Percentiles rank a stretch among this genome's conserved stretches.
phyloP scores from a whole-genome alignment of 169 alveolate genomes.

The Sarcocystis neurona region DNA sequence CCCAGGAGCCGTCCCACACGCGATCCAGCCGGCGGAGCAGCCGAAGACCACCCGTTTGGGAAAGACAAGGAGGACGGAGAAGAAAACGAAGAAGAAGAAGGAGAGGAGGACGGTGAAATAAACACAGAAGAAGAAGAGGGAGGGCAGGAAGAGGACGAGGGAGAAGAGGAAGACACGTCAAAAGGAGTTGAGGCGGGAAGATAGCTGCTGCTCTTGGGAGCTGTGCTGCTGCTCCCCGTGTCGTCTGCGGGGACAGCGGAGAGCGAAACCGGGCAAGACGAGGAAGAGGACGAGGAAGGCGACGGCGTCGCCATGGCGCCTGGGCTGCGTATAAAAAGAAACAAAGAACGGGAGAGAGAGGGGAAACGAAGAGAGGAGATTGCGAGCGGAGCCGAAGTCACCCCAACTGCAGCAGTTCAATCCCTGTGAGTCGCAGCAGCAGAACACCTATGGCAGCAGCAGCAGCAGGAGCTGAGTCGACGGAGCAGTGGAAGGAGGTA shows the following conservation, averaged over 20 bases:
- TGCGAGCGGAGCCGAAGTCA: background rate
- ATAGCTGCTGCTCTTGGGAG: too few relatives aligned
- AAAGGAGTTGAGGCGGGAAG: too few relatives aligned
- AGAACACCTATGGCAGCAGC: background rate
- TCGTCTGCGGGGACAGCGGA: too few relatives aligned
- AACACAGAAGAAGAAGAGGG: background rate
- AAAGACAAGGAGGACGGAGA: too few relatives aligned
- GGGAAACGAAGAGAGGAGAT: background rate
- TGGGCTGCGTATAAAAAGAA: too few relatives aligned
- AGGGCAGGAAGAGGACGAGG: background rate
- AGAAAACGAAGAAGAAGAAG: background rate
- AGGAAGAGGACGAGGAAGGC: background rate
- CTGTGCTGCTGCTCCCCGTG: too few relatives aligned
- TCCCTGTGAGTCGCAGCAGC: background rate
- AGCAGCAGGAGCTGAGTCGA: background rate
- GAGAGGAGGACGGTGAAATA: background rate
- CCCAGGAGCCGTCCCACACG: conserved; percentile 52
- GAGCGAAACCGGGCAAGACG: too few relatives aligned
- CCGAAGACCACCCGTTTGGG: background rate
- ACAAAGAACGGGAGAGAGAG: too few relatives aligned
- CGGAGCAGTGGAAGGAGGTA: too few relatives aligned
- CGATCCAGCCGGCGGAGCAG: background rate
- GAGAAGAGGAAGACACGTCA: background rate
- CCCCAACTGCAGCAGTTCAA: background rate
- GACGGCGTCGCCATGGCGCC: too few relatives aligned